Percentiles rank a stretch among this genome's conserved stretches.
Evolutionary conservation across 106 monocot species (phyloP).

Genomic region (Dendrobium chrysotoxum): DNA sequence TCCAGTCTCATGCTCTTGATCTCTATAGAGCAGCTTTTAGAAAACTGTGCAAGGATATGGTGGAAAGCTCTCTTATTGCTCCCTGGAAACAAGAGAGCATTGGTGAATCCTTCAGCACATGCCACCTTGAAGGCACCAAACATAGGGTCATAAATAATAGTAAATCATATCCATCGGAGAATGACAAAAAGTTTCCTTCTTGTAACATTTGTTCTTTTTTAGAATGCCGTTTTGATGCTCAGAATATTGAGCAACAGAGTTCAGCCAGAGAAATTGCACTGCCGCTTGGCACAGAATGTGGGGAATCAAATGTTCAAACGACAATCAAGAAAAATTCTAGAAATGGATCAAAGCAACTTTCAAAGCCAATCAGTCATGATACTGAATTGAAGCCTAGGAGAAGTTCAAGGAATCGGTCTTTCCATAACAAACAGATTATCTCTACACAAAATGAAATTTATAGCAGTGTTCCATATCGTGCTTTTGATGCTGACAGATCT

Average conservation of each 20-base stretch:
- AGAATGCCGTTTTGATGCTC: not conserved
- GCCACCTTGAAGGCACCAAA: conserved; percentile 2
- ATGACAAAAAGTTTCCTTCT: conserved; percentile 3
- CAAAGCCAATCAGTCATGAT: conserved; percentile 11
- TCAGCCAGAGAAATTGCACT: not conserved
- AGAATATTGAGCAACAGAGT: not conserved
- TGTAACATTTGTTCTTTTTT: conserved; percentile 21
- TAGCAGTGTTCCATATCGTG: not conserved
- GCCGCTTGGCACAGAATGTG: conserved; percentile 2
- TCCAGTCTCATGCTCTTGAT: conserved; percentile 22
- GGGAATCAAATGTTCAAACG: conserved; percentile 4
- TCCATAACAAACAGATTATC: conserved; percentile 4
- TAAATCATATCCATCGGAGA: not conserved
- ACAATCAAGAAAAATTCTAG: conserved; percentile 20
- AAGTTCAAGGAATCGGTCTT: conserved; percentile 19
- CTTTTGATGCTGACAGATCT: not conserved
- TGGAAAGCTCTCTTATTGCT: conserved; percentile 4
- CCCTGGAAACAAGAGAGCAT: not conserved
- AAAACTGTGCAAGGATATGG: conserved; percentile 30
- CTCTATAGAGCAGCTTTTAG: conserved; percentile 46
- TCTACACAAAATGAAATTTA: not conserved
- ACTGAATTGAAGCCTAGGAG: conserved; percentile 20
- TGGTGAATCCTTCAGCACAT: not conserved
- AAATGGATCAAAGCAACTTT: conserved; percentile 10
- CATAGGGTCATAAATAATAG: not conserved